These are phyloP conservation scores for Thelonectria rubi DNA, from an alignment of 2,329 filamentous ascomycete genomes.

Conservation along the genomic window DNA sequence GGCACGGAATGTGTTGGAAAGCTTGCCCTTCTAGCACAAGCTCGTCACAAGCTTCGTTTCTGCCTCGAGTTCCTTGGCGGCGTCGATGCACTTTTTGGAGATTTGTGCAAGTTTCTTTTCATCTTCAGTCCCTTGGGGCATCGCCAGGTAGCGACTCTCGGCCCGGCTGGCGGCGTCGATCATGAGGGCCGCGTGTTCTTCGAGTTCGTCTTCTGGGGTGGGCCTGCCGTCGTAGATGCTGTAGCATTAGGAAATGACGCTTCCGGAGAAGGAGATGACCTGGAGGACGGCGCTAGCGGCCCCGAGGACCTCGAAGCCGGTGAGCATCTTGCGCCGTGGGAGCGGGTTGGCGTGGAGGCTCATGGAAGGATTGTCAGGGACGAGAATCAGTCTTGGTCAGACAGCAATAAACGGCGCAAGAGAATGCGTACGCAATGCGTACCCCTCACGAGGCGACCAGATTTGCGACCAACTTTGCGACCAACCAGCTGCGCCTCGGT, in stretches of 20 bases:
- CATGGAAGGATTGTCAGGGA: too few species aligned
- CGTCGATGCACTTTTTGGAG: not conserved
- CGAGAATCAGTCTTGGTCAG: too few species aligned
- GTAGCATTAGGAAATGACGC: not conserved
- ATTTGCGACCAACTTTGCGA: too few species aligned
- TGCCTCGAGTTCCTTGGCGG: not conserved
- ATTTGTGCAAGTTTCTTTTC: constrained; percentile 9
- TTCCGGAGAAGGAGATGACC: constrained; percentile 20
- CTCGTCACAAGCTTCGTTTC: not conserved
- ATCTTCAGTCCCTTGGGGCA: not conserved
- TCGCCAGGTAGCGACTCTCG: not conserved
- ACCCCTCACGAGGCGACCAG: too few species aligned
- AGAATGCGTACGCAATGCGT: too few species aligned
- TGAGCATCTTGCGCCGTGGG: not conserved
- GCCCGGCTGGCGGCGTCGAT: not conserved
- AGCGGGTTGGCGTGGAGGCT: too few species aligned
- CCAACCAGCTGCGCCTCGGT: too few species aligned
- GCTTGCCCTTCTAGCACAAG: not conserved
- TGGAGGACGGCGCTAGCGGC: constrained; percentile 27
- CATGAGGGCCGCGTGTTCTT: not conserved
- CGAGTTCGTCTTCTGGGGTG: not conserved
- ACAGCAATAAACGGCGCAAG: too few species aligned
- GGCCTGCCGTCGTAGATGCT: constrained; percentile 11
- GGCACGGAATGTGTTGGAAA: not conserved
- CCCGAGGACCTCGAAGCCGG: constrained; percentile 20